phyloP scores from a whole-genome alignment of 805 yeast species.

The Pichia thaimueangensis region DNA sequence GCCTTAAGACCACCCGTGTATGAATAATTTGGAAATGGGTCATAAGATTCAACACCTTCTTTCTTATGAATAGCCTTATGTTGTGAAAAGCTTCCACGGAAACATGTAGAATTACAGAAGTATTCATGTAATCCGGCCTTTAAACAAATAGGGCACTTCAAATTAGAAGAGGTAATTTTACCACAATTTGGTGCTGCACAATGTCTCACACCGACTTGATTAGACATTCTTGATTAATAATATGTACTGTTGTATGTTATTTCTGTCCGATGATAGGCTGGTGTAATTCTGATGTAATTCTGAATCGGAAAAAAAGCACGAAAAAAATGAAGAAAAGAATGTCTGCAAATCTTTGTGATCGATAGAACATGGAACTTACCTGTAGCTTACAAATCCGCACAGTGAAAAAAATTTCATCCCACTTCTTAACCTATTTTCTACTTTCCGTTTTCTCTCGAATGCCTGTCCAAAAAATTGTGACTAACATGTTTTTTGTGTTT shows the following conservation, averaged over 20 bases:
- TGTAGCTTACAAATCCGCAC: too few species aligned
- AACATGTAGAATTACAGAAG: slow-evolving; percentile 83
- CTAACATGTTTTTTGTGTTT: too few species aligned
- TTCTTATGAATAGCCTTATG: slow-evolving; percentile 74
- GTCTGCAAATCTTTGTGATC: too few species aligned
- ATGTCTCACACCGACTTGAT: slow-evolving; percentile 1
- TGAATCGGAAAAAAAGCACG: too few species aligned
- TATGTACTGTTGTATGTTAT: neutral
- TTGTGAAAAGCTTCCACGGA: slow-evolving; percentile 58
- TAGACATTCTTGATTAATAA: neutral
- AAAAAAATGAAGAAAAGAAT: too few species aligned
- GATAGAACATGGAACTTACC: too few species aligned
- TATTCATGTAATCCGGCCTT: slow-evolving; percentile 55
- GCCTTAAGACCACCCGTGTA: slow-evolving; percentile 77
- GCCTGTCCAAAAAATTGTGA: too few species aligned
- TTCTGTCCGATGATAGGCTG: too few species aligned
- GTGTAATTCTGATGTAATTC: too few species aligned
- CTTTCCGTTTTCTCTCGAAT: too few species aligned
- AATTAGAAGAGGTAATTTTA: slow-evolving; percentile 61
- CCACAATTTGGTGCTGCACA: slow-evolving; percentile 87
- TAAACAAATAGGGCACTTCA: slow-evolving; percentile 90
- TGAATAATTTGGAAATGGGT: slow-evolving; percentile 78
- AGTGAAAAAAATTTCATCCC: neutral
- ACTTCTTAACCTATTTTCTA: too few species aligned
- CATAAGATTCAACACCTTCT: slow-evolving; percentile 54